phyloP scores from a whole-genome alignment of 2,329 filamentous ascomycete species.

The Diaporthe amygdali region DNA sequence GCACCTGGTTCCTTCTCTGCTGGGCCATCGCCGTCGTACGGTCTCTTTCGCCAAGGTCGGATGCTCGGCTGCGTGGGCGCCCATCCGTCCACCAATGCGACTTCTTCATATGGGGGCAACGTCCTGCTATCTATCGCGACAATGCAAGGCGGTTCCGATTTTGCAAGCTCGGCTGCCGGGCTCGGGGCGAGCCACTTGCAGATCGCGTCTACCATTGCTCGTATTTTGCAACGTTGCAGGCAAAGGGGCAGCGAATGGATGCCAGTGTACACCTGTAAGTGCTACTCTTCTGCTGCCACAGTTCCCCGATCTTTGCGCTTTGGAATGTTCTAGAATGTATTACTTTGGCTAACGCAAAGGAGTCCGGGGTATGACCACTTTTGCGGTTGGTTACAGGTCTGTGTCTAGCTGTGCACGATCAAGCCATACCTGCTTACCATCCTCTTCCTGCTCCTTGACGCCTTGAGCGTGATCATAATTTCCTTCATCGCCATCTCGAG shows the following conservation, averaged over 20 bases:
- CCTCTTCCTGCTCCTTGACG: conserved; percentile 15
- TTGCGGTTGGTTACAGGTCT: conserved; percentile 13
- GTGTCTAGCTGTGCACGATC: conserved; percentile 18
- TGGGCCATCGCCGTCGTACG: conserved; percentile 10
- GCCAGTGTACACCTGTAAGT: conserved; percentile 9
- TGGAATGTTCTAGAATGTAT: no score
- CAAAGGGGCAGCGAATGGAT: background rate
- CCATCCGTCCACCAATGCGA: conserved; percentile 16
- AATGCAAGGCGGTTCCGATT: conserved; percentile 2
- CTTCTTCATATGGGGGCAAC: background rate
- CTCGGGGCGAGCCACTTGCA: conserved; percentile 6
- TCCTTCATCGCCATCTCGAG: background rate
- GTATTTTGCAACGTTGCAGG: background rate
- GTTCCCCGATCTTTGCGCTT: no score
- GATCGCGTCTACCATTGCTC: conserved; percentile 24
- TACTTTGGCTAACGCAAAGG: no score
- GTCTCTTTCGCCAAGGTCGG: background rate
- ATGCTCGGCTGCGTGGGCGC: background rate
- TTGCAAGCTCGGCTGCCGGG: conserved; percentile 1
- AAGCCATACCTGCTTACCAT: conserved; percentile 21
- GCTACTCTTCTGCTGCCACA: no score
- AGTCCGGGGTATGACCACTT: conserved; percentile 25
- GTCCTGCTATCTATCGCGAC: background rate
- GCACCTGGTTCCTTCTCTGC: conserved; percentile 5
- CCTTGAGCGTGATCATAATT: conserved; percentile 6